Base-by-base conservation (phyloP, 768 basidiomycete genomes). In the Plicaturopsis crispa region DNA sequence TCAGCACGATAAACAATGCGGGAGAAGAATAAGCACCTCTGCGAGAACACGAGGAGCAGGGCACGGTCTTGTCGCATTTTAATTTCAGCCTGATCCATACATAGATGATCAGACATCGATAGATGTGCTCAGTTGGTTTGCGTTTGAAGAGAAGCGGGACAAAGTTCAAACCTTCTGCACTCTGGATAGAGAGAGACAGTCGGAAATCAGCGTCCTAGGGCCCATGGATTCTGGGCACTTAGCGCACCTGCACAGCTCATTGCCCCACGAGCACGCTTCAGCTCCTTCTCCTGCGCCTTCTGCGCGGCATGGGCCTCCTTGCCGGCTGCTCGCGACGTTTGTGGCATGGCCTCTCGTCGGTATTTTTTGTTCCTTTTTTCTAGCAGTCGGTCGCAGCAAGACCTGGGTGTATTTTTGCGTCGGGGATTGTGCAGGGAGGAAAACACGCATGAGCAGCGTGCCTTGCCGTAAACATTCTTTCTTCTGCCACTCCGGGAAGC, bases 21-120 rank as follows among this genome's bases (percentile, higher is more conserved):
- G 22, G 33, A 22, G 33, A 36, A 36, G 34, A 33, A 20, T 33
- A 33, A 47, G n/a, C 33, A 2, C 24, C 7, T 19, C 6, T 21
- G 38, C 46, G 35, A 16, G 71, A 8, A 28, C 20, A 63, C 4
- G 67, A 72, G 1, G 66, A 61, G 45, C 70, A 70, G 1, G 66
- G 67, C 10, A 69, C 72, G 3, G 72, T 81, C 57, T 85, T 86
- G 59, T 85, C 80, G 56, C 84, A 86, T 56, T 80, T 82, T 31
- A 83, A 54, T 51, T 83, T 82, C 28, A 84, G 65, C 20, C 80
- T 80, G n/a, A n/a, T n/a, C n/a, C n/a, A n/a, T 48, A 14, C 36
- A 5, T 13, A 13, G 8, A 11, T 24, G 31, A n/a, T 37, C 36
- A 16, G 2, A 35, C n/a, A n/a, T n/a, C n/a, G n/a, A n/a, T n/a